Base-by-base conservation (phyloP, 139 green algal genomes). In the Tetradesmus obliquus region DNA sequence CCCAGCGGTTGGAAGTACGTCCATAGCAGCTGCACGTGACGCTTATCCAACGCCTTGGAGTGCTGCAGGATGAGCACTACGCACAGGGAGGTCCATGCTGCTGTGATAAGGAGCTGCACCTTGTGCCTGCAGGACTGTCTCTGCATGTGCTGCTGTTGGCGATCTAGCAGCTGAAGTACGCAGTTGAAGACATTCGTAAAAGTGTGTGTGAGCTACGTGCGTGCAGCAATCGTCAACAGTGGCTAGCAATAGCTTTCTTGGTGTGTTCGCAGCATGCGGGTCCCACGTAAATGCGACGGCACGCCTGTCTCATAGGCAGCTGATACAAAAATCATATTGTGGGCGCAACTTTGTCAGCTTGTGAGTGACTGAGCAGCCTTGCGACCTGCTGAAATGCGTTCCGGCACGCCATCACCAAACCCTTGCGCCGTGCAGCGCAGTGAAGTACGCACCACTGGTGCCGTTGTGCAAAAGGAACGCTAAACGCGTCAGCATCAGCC, bases 1-100 rank as follows among this genome's bases (percentile, higher is more conserved):
- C 95, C 51, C 55, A 97, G 88, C 17, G 96, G 95, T 85, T 95
- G 91, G 82, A 95, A 96, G 91, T 95, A 96, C 20, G 95, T 91
- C 86, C 94, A 95, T 19, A 97, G 92, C 54, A 96, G 89, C n/a
- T 90, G 62, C 2, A 91, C 84, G 4, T 32, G 32, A 9, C 88
- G 58, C 51, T 15, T 20, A 19, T 90, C 86, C 5, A 90, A 19
- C 5, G 57, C 58, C 55, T 55, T 55, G 5, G 54, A 17, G 53
- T 45, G 7, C 82, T 87, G 82, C 17, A 87, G 54, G 1, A 87
- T 5, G 8, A 87, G 17, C 5, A 87, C 20, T 5, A 87, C 8
- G 82, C 82, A 87, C 55, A 87, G 82, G 55, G 5, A 51, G 4
- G 15, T 22, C 82, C 82, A 87, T 66, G 55, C 54, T 45, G 54